A percentile compares a stretch with the other conserved stretches of the same genome.
Evolutionary conservation across 352 stramenopile species (phyloP).

Genomic region (Phytopythium montanum): DNA sequence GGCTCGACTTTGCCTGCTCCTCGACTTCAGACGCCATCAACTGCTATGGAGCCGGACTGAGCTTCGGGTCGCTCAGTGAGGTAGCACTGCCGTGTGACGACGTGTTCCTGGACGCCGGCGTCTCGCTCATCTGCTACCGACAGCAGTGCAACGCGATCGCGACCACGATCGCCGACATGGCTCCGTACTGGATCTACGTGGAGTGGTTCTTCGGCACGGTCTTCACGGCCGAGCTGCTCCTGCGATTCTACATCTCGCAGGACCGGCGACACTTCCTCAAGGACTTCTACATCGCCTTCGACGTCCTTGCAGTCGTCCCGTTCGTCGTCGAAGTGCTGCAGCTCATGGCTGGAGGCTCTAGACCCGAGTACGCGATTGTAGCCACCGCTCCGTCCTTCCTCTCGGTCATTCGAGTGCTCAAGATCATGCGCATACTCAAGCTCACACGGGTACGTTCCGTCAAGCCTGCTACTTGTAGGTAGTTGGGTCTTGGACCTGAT

Average conservation of each 20-base stretch:
- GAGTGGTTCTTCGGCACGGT: constrained; percentile 58
- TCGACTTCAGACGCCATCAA: constrained; percentile 2
- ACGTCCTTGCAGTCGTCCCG: constrained; percentile 56
- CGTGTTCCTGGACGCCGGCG: constrained; percentile 25
- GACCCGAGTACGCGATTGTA: constrained; percentile 57
- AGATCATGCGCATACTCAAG: constrained; percentile 76
- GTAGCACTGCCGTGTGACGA: constrained; percentile 24
- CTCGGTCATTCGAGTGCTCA: constrained; percentile 62
- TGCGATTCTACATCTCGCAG: constrained; percentile 52
- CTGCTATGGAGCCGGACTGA: constrained; percentile 52
- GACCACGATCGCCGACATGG: constrained; percentile 55
- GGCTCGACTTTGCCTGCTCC: constrained; percentile 45
- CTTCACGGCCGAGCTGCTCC: constrained; percentile 52
- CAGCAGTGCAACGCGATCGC: constrained; percentile 33
- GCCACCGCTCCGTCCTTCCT: constrained; percentile 58
- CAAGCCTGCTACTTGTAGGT: not conserved
- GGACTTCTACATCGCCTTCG: constrained; percentile 63
- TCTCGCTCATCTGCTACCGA: constrained; percentile 40
- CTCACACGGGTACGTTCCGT: constrained; percentile 37
- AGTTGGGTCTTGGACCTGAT: not conserved
- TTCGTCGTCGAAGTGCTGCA: constrained; percentile 60
- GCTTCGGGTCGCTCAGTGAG: constrained; percentile 43
- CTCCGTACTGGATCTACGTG: constrained; percentile 73
- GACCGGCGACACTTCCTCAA: constrained; percentile 34
- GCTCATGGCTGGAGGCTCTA: constrained; percentile 16